Percentiles rank a stretch among this genome's conserved stretches.
Conservation (phyloP, 148 eudicot species). For the Rhododendron henanense region DNA sequence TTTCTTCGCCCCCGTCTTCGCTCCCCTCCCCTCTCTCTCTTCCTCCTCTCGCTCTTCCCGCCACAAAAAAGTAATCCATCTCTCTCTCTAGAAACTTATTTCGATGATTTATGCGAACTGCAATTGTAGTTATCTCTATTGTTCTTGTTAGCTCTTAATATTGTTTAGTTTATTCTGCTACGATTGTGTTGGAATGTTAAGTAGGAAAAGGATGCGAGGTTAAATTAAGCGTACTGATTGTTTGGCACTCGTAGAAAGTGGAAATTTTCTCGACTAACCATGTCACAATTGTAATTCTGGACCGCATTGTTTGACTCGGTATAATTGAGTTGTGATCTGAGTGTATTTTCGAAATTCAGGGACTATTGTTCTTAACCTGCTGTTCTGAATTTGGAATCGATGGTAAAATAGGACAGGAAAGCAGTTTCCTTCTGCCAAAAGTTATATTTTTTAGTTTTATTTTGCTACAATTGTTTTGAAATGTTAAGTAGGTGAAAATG, state of each 20-base stretch:
- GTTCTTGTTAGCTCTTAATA: neutral
- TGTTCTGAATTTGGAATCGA: neutral
- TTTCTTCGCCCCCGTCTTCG: conserved; percentile 33
- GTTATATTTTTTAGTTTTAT: neutral
- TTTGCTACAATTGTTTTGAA: neutral
- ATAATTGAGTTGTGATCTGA: neutral
- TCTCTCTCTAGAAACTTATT: neutral
- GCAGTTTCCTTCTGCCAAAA: neutral
- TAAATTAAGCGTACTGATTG: neutral
- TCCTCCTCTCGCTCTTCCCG: conserved; percentile 14
- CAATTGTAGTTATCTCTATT: neutral
- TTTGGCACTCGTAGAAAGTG: neutral
- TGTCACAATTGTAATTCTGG: neutral
- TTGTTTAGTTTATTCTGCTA: neutral
- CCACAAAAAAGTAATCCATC: conserved; percentile 25
- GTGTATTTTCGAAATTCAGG: neutral
- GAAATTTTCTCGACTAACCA: too few relatives aligned
- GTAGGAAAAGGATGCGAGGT: neutral
- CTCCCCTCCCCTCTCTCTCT: conserved; percentile 30
- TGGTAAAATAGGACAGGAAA: neutral
- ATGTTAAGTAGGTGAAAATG: neutral
- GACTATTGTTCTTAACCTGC: neutral
- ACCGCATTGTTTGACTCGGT: neutral
- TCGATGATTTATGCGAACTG: neutral
- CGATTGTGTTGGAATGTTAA: neutral